Conservation (phyloP, 2,329 filamentous ascomycete species). For the Xylariaceae sp. region DNA sequence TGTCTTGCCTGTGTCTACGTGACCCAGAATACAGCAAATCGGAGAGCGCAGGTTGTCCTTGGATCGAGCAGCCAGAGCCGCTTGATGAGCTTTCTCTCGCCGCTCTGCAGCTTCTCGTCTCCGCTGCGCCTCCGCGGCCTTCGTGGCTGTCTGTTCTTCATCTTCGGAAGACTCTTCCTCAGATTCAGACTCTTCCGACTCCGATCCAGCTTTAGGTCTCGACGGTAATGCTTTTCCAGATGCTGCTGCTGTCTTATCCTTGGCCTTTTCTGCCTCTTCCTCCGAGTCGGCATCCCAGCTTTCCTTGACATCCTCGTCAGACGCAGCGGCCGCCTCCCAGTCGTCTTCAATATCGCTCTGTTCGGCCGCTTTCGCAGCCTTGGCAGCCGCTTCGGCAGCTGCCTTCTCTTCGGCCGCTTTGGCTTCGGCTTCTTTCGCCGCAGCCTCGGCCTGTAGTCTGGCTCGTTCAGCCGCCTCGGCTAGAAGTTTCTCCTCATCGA, state of each 20-base stretch:
- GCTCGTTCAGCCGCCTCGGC: constrained; percentile 73
- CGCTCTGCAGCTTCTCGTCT: constrained; percentile 87
- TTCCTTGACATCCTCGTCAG: constrained; percentile 76
- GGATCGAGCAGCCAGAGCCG: constrained; percentile 81
- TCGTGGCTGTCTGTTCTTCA: constrained; percentile 66
- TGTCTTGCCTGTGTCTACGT: constrained; percentile 99
- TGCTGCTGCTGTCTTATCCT: constrained; percentile 17
- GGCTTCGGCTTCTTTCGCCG: constrained; percentile 53
- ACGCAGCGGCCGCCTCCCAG: constrained; percentile 83
- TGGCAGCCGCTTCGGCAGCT: constrained; percentile 46
- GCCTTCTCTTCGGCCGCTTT: constrained; percentile 52
- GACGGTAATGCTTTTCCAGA: constrained; percentile 21
- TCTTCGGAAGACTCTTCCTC: constrained; percentile 62
- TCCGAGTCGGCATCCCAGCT: constrained; percentile 88
- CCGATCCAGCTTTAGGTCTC: constrained; percentile 24
- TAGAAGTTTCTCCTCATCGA: constrained; percentile 70
- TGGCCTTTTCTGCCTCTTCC: constrained; percentile 53
- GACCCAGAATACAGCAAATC: constrained; percentile 98
- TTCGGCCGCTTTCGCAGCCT: constrained; percentile 46
- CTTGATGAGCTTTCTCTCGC: constrained; percentile 83
- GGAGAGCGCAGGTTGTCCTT: constrained; percentile 93
- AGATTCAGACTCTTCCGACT: constrained; percentile 41
- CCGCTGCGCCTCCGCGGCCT: constrained; percentile 64
- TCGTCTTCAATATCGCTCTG: constrained; percentile 59
- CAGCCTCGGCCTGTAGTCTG: constrained; percentile 58